Evolutionary conservation across 139 green algal genomes (phyloP), one percentile per base, ranked within the genome.

Genomic region (Tetraselmis chui): DNA sequence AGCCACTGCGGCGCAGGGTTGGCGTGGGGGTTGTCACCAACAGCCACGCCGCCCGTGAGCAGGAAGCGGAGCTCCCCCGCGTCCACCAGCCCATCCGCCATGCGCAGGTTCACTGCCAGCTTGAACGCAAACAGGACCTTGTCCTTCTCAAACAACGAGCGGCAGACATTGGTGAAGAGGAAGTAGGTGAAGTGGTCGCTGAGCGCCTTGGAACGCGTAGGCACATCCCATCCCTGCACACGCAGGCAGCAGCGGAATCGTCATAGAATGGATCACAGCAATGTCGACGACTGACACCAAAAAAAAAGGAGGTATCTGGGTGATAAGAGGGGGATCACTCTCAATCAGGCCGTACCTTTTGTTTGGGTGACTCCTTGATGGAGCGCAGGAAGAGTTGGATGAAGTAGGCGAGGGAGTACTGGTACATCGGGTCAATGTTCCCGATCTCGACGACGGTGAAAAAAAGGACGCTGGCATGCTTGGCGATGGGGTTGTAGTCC

Each of bases 361-460:
- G 84, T 29, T 87, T 82, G 5, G 84, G 77, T 24, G 75, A 85
- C 81, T 93, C 89, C 2, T 78, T 79, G 67, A 93, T 93, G 28
- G 90, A 85, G 2, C 84, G 80, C 0, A 86, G 58, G 59, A 87
- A 90, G 27, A 84, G 45, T 29, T 2, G n/a, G 28, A 87, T 32
- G 80, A 94, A 96, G 89, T 89, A 94, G 0, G 77, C 28, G 28
- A 93, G 83, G 1, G 83, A 90, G 85, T 91, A 94, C 83, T 93
- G 90, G 87, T 94, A 94, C 91, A 94, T 94, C 24, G 90, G 87
- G 29, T 93, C 91, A 81, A 94, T 93, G 86, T 88, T 89, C 45
- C 81, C 89, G 45, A 94, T 30, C 83, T 93, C 91, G 2, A 58
- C 86, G n/a, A 94, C 86, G 30, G 83, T 89, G 86, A 96, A 95